A percentile compares a stretch with the other conserved stretches of the same genome.
phyloP scores from a whole-genome alignment of 768 basidiomycete species.

The Amanita muscaria region DNA sequence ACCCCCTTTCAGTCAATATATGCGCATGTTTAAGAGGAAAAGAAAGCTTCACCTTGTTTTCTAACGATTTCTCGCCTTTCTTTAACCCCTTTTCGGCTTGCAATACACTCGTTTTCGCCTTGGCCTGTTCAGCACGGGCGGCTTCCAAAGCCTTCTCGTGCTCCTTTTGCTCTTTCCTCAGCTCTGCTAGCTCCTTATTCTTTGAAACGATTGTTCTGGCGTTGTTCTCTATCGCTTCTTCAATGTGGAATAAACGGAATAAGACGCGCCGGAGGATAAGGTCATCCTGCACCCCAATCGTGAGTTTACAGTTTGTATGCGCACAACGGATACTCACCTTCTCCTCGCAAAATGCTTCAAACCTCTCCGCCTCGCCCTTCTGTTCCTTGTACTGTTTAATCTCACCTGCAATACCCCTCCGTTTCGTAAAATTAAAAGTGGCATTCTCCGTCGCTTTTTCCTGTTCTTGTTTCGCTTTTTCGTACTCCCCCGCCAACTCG shows the following conservation, averaged over 20 bases:
- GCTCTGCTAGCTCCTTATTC: constrained; percentile 59
- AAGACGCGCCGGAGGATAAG: constrained; percentile 75
- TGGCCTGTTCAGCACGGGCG: constrained; percentile 75
- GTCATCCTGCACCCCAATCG: constrained; percentile 46
- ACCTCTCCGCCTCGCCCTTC: constrained; percentile 85
- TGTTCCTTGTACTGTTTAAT: constrained; percentile 98
- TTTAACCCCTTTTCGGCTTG: constrained; percentile 85
- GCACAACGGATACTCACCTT: constrained; percentile 37
- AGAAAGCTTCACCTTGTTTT: constrained; percentile 53
- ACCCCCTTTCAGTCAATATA: too few species aligned
- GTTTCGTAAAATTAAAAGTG: constrained; percentile 90
- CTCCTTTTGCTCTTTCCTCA: constrained; percentile 59
- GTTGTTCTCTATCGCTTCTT: constrained; percentile 70
- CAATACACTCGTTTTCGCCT: constrained; percentile 62
- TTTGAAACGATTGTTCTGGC: constrained; percentile 60
- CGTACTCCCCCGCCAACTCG: constrained; percentile 83
- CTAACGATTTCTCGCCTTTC: constrained; percentile 82
- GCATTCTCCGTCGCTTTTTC: constrained; percentile 91
- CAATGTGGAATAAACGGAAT: constrained; percentile 86
- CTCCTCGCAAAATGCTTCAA: constrained; percentile 69
- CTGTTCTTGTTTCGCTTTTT: constrained; percentile 78
- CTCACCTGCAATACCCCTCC: constrained; percentile 88
- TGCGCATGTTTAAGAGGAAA: not conserved
- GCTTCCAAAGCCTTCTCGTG: constrained; percentile 66
- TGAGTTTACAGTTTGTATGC: not conserved